These are phyloP conservation scores for Lolium perenne DNA, from an alignment of 176 grass and related monocot species.

Conservation along the genomic window DNA sequence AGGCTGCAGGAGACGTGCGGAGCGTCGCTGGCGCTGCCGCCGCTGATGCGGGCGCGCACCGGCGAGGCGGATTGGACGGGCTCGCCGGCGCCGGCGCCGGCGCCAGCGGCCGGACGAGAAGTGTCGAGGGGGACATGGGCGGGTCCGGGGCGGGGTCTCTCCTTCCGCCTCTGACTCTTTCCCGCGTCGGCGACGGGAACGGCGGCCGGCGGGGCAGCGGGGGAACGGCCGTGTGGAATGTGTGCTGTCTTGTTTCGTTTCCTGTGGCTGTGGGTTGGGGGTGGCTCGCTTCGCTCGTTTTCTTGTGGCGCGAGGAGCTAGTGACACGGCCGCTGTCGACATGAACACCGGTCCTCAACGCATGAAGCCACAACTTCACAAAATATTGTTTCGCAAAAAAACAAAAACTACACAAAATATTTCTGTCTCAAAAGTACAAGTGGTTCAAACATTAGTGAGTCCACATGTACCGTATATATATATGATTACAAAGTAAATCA, in stretches of 20 bases:
- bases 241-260: not conserved
- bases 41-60: conserved; percentile 1
- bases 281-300: conserved; percentile 14
- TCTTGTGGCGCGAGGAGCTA: not conserved
- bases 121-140: conserved; percentile 48
- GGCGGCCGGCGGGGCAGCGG: conserved; percentile 1
- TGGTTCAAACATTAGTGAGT: no score
- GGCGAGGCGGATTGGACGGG: conserved; percentile 11
- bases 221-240: conserved; percentile 29
- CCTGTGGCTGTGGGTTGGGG: conserved; percentile 28
- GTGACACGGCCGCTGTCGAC: not conserved
- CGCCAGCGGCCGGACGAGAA: conserved; percentile 51
- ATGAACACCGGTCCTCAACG: not conserved
- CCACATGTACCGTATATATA: no score
- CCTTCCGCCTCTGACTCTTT: not conserved
- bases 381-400: not conserved
- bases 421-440: not conserved
- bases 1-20: not conserved
- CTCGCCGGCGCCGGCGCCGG: conserved; percentile 20
- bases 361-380: not conserved
- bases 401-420: not conserved
- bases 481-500: no score
- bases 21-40: not conserved
- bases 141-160: not conserved
- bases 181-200: not conserved